Evolutionary conservation across 2,329 filamentous ascomycete genomes (phyloP), one percentile per base, ranked within the genome.

Genomic region (Gnomoniopsis sp.): DNA sequence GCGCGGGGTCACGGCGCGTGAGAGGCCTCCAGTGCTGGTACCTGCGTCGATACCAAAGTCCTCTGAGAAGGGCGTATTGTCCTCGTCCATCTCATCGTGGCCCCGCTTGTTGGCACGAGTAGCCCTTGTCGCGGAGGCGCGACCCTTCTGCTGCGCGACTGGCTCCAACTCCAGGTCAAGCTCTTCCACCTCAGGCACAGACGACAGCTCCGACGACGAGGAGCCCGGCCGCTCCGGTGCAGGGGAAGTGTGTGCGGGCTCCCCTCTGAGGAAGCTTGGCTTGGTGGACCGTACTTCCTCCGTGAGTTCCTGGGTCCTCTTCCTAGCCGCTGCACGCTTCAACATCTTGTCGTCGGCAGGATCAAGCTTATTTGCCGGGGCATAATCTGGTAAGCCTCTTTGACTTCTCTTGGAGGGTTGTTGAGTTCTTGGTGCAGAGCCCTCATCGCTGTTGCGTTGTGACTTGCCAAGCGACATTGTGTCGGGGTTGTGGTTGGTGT

Each of bases 1-100:
- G 47, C 79, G 75, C 7, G 86, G 86, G 34, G 86, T 88, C 57
- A 77, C 82, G 57, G 84, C 83, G 64, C 86, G 82, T 34, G 85
- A 88, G 64, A 75, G 79, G 49, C 77, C 73, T 14, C 72, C 69
- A n/a, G 78, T 80, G 36, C 67, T 77, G 61, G 70, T 78, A 70
- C 72, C 78, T 70, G 67, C 72, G 48, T 81, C 77, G n/a, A 74
- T 73, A 55, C 77, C 74, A 65, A 82, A 79, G 49, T 77, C 78
- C 54, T 77, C 74, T 17, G 77, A 71, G 17, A 78, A 78, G 2
- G 84, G 83, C 49, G 84, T 86, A 59, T 75, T 74, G 59, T 76
- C 73, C 50, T 78, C 75, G 55, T 86, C 83, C 17, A 77, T 69
- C 59, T 85, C 82, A 63, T 86, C 82, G 69, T 80, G 73, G 30